Base-by-base conservation (phyloP, 345 rosid species). In the Eutrema japonicum region DNA sequence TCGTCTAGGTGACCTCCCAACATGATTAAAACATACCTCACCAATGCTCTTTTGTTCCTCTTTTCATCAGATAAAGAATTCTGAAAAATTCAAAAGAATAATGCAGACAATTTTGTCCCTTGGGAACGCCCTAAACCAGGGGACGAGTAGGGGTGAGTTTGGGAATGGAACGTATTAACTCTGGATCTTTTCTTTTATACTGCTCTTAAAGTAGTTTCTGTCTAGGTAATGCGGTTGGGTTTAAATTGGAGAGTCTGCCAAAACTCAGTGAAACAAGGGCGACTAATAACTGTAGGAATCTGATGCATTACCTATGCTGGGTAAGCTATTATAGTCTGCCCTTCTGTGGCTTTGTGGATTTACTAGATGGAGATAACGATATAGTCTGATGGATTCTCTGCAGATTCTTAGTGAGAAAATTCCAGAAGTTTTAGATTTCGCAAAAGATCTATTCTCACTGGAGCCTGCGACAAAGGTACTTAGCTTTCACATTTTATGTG, bases 241-340 rank as follows among this genome's bases (percentile, higher is more conserved):
- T 94, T 78, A 86, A 83, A 78, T 77, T 91, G 86, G 98, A 94
- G 71, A 91, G 96, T 74, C 96, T 94, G 74, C 97, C 91, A 65
- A 94, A 91, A 73, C 96, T 94, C 66, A 89, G 95, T 51, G 97
- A 94, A 33, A 94, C 95, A 12, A 83, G 95, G 56, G 94, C 98
- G 27, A 83, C 83, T 76, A 94, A 91, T 77, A 91, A 79, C 73
- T 89, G 83, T 83, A 91, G 88, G 88, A 94, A 97, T 42, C 89
- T 94, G 80, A 89, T 94, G 98, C 97, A 94, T 74, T 94, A 94
- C 82, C 90, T 89, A 60, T 94, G 98, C 78, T 91, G 91, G 96
- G 98, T 94, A 83, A 47, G 68, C 54, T 43, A 26, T 27, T 53
- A 32, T 46, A 38, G 70, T 53, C 7, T 62, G 22, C 32, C 1